Base-by-base conservation (phyloP, 2,329 filamentous ascomycete genomes). In the Colletotrichum sp. region DNA sequence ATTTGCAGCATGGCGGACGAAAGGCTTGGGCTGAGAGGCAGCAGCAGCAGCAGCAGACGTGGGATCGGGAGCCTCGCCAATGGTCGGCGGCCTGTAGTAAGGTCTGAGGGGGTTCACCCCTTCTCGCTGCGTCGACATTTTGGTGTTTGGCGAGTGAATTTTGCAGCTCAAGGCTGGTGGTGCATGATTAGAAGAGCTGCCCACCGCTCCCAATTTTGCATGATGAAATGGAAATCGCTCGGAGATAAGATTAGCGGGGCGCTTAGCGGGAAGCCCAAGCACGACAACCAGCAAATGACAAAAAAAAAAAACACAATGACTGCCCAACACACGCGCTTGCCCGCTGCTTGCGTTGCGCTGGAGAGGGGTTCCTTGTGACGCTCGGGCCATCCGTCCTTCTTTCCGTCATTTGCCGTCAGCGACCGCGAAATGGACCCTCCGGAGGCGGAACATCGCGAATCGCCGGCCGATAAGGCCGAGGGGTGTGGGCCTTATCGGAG, bases 31-130 rank as follows among this genome's bases (percentile, higher is more conserved):
- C 69, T 52, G 43, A 2, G 43, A 52, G 43, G 43, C 43, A 21
- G 82, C 84, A 30, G 86, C 83, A 61, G 84, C 81, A 10, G 60
- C 70, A 71, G 60, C 70, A 72, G 85, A 78, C 74, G 82, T 82
- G 60, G 83, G 78, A 52, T 86, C 84, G 57, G 84, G 79, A 39
- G 85, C 82, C 67, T 90, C 87, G 71, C 88, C 88, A 73, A 91
- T 90, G n/a, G 88, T 86, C 13, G 90, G 90, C 48, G 90, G 90
- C 78, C 93, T 92, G 82, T 94, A 94, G 85, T 94, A 94, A 21
- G 93, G 93, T 77, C 93, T 89, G 73, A 94, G 86, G 74, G 93
- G 93, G 80, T 94, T 94, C 76, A 89, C 84, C 77, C 84, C 87
- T 77, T 89, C 87, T 81, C 83, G 82, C 68, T 85, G 83, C 78